phyloP scores from a whole-genome alignment of 805 yeast species.

The Cyberlindnera amylophila region DNA sequence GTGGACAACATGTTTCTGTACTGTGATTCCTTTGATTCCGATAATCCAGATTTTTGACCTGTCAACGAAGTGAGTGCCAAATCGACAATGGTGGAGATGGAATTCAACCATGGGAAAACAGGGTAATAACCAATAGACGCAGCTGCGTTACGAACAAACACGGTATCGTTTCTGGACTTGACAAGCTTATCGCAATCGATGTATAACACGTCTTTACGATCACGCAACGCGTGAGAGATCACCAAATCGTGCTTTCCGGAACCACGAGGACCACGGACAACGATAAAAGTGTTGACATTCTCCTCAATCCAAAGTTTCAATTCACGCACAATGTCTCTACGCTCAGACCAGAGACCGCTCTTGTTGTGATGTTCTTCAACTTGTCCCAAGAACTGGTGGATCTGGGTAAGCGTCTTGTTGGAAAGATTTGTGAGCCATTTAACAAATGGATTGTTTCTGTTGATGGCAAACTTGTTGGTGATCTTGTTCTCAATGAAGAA shows the following conservation, averaged over 20 bases:
- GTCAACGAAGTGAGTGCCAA: constrained; percentile 84
- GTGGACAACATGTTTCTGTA: constrained; percentile 75
- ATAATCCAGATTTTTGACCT: constrained; percentile 89
- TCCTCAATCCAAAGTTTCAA: constrained; percentile 79
- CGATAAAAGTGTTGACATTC: constrained; percentile 84
- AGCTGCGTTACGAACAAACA: constrained; percentile 65
- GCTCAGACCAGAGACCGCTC: constrained; percentile 61
- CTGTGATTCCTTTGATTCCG: constrained; percentile 79
- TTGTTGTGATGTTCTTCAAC: constrained; percentile 23
- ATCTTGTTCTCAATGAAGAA: constrained; percentile 74
- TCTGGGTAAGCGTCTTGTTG: constrained; percentile 31
- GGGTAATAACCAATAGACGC: constrained; percentile 87
- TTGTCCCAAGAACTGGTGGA: constrained; percentile 33
- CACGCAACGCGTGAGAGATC: constrained; percentile 57
- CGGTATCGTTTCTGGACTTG: constrained; percentile 71
- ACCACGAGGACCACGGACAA: constrained; percentile 90
- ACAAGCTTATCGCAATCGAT: constrained; percentile 77
- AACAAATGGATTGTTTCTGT: constrained; percentile 38
- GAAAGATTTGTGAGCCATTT: constrained; percentile 34
- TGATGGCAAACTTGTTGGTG: constrained; percentile 52
- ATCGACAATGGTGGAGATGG: constrained; percentile 74
- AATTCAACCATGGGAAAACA: constrained; percentile 87
- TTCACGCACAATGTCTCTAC: constrained; percentile 63
- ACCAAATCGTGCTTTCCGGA: constrained; percentile 88
- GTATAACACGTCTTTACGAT: constrained; percentile 57